Evolutionary conservation across 176 grass and related monocot species (phyloP).

Genomic region (Poa annua): DNA sequence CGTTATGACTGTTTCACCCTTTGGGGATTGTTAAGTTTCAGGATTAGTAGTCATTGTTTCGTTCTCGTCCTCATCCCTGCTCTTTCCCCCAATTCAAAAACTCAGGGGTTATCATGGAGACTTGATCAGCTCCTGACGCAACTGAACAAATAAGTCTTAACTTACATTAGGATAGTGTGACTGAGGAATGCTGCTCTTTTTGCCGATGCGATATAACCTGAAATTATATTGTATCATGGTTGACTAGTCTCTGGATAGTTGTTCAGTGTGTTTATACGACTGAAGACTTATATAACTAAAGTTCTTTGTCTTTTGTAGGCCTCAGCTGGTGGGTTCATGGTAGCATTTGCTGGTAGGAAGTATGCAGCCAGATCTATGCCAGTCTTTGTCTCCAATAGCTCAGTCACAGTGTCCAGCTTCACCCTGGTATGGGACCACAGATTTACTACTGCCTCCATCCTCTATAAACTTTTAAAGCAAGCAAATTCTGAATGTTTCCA

Average conservation of each 20-base stretch:
- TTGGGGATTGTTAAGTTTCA: background rate
- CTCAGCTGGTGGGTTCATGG: slow-evolving; percentile 85
- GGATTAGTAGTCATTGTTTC: background rate
- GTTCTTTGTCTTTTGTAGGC: slow-evolving; percentile 57
- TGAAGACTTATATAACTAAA: slow-evolving; percentile 6
- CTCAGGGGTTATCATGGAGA: background rate
- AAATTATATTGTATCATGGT: background rate
- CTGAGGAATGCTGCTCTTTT: background rate
- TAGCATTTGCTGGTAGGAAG: slow-evolving; percentile 96
- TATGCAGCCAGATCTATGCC: slow-evolving; percentile 81
- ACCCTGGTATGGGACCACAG: slow-evolving; percentile 75
- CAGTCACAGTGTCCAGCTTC: slow-evolving; percentile 81
- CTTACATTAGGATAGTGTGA: background rate
- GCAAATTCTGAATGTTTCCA: slow-evolving; percentile 32
- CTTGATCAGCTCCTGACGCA: background rate
- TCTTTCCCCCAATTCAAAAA: background rate
- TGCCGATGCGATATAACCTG: background rate
- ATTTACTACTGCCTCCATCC: slow-evolving; percentile 20
- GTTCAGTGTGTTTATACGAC: background rate
- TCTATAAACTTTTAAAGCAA: background rate
- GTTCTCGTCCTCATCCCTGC: background rate
- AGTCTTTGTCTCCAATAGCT: slow-evolving; percentile 66
- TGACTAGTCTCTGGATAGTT: background rate
- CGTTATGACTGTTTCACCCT: background rate
- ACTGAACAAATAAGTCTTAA: background rate